These are phyloP conservation scores for Botrytis tulipae DNA, from an alignment of 2,329 filamentous ascomycete genomes.

Conservation along the genomic window DNA sequence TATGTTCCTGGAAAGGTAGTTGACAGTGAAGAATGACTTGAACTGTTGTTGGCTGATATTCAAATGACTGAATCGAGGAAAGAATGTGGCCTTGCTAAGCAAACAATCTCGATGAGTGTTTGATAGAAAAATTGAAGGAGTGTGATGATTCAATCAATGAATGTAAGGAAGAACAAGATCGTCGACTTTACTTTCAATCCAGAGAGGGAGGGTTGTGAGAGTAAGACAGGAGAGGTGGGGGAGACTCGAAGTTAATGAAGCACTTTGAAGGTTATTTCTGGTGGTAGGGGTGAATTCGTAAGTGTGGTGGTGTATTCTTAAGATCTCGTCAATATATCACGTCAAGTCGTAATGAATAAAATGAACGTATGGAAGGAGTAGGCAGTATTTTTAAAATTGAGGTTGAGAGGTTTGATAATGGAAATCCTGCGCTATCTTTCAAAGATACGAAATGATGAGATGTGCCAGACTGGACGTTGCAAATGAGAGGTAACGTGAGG, in stretches of 20 bases:
- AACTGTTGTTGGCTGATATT: conserved; percentile 1
- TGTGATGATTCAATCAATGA: conserved; percentile 31
- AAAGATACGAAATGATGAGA: conserved; percentile 23
- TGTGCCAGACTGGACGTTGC: conserved; percentile 9
- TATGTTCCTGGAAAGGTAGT: conserved; percentile 7
- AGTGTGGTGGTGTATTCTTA: not conserved
- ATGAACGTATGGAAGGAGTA: conserved; percentile 11
- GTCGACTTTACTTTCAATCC: conserved; percentile 2
- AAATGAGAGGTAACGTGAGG: conserved; percentile 17
- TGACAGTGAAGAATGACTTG: conserved; percentile 12
- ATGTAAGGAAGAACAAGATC: conserved; percentile 21
- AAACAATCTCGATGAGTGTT: conserved; percentile 18
- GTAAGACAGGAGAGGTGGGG: not conserved
- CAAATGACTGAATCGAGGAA: conserved; percentile 17
- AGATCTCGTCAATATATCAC: conserved; percentile 4
- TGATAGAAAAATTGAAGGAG: conserved; percentile 13
- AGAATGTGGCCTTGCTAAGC: conserved; percentile 2
- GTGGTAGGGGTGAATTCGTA: not conserved
- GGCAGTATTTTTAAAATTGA: not conserved
- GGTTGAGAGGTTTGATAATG: not conserved
- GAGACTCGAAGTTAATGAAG: not conserved
- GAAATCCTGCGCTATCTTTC: conserved; percentile 23
- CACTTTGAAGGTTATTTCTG: not conserved
- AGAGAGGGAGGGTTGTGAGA: not conserved
- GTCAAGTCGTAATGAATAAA: conserved; percentile 10